Evolutionary conservation across 441 rosid genomes (phyloP).

Genomic region (Populus hybrid): DNA sequence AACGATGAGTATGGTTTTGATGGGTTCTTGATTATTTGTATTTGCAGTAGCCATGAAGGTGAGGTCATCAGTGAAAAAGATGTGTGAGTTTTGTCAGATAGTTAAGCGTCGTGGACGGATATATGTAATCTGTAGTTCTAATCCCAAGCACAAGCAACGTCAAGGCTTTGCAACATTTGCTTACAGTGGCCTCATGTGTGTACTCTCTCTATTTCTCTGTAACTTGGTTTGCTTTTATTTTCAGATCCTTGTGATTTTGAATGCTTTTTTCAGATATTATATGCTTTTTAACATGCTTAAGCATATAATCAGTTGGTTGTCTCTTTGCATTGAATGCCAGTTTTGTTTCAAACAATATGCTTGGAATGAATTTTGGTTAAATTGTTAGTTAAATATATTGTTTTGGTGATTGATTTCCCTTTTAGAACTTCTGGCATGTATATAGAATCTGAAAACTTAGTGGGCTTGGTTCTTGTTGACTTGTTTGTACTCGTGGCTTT

Average conservation of each 20-base stretch:
- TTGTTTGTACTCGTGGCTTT: not conserved
- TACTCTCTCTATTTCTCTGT: not conserved
- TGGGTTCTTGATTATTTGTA: not conserved
- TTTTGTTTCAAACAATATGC: too few relatives aligned
- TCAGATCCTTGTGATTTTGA: not conserved
- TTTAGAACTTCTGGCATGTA: not conserved
- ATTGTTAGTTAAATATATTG: not conserved
- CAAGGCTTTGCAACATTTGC: conserved; percentile 67
- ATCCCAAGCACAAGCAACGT: conserved; percentile 94
- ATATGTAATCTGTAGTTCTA: conserved; percentile 64
- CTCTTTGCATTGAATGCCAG: not conserved
- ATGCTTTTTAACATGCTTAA: not conserved
- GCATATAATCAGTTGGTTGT: not conserved
- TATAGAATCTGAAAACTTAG: not conserved
- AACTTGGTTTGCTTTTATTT: not conserved
- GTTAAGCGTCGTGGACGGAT: conserved; percentile 90
- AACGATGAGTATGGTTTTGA: conserved; percentile 4
- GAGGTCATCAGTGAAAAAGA: conserved; percentile 89
- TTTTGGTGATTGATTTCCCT: not conserved
- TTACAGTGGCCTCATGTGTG: conserved; percentile 49
- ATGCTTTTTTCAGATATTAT: not conserved
- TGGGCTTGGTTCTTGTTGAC: not conserved
- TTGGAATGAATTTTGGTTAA: not conserved
- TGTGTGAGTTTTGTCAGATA: conserved; percentile 89
- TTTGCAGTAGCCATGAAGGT: conserved; percentile 73